Conservation (phyloP, 73 alveolate species). For the Paramecium tetraurelia region DNA sequence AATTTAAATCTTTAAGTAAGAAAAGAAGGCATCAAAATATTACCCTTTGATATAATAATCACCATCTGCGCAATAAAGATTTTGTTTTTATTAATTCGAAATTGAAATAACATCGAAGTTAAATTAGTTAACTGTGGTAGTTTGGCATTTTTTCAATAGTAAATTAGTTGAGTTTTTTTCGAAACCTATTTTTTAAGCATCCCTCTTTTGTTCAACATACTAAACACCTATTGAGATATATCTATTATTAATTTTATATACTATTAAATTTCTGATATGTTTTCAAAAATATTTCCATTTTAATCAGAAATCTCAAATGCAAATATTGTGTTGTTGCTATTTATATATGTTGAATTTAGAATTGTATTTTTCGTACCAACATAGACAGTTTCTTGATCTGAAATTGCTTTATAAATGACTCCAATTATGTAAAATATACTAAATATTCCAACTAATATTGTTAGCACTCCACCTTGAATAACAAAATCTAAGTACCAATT, state of each 20-base stretch:
- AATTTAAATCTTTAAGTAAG: not conserved
- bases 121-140: not conserved
- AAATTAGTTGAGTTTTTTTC: not conserved
- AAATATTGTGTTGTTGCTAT: not conserved
- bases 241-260: not conserved
- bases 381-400: not conserved
- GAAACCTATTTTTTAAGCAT: not conserved
- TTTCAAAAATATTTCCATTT: not conserved
- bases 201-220: not conserved
- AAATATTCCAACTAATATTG: conserved; percentile 18
- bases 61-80: not conserved
- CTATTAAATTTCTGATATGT: not conserved
- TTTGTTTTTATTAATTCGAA: not conserved
- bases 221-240: not conserved
- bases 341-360: not conserved
- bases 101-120: not conserved
- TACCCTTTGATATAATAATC: not conserved
- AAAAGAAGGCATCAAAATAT: not conserved
- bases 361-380: not conserved
- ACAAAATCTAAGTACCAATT: not conserved
- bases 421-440: not conserved
- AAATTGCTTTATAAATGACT: not conserved
- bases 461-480: not conserved
- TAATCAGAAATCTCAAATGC: conserved; percentile 18
- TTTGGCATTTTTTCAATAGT: not conserved